Conservation (phyloP, 2,329 filamentous ascomycete genomes). For the Fusarium sp. region DNA sequence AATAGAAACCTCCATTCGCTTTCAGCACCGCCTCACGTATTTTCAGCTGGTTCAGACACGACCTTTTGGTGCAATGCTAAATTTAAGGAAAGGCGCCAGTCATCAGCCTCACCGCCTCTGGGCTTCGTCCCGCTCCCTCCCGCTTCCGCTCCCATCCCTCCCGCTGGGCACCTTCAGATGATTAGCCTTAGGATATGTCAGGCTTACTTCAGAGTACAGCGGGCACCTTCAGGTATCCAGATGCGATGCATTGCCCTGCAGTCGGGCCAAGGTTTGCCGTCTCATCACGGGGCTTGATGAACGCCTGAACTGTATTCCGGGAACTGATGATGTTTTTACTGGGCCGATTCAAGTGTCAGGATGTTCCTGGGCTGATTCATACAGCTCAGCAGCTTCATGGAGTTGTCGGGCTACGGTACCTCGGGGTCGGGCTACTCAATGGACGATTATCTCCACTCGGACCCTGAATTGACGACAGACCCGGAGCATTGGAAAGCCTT, state of each 20-base stretch:
- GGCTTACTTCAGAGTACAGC: constrained; percentile 32
- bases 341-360: constrained; percentile 22
- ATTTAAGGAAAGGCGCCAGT: constrained; percentile 25
- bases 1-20: constrained; percentile 22
- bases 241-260: constrained; percentile 9
- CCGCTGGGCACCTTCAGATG: constrained; percentile 38
- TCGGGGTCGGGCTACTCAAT: constrained; percentile 3
- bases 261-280: constrained; percentile 17
- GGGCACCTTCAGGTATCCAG: constrained; percentile 3
- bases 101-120: constrained; percentile 46
- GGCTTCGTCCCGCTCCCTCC: constrained; percentile 44
- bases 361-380: constrained; percentile 31
- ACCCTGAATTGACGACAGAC: constrained; percentile 29
- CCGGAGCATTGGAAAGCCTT: constrained; percentile 20
- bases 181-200: constrained; percentile 1
- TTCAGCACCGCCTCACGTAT: constrained; percentile 30
- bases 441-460: constrained; percentile 22
- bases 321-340: constrained; percentile 26
- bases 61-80: constrained; percentile 15
- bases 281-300: constrained; percentile 25
- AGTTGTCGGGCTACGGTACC: constrained; percentile 6
- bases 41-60: constrained; percentile 27
- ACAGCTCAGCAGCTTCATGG: constrained; percentile 1
- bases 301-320: constrained; percentile 17
- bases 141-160: constrained; percentile 43